Base-by-base conservation (phyloP, 768 basidiomycete genomes). In the Leccinum rimulosum region DNA sequence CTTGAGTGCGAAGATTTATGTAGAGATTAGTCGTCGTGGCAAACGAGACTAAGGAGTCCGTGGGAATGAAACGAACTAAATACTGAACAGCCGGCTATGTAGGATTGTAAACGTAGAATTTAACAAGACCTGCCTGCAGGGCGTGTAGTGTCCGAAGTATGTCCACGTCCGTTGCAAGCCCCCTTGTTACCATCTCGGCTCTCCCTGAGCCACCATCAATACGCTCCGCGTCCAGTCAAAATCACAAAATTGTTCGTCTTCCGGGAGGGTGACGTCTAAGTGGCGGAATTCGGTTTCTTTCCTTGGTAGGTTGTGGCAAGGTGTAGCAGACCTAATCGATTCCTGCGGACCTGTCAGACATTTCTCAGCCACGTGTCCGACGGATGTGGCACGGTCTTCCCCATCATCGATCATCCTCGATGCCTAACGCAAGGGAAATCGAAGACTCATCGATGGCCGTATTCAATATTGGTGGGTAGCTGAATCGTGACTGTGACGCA, bases 201-300 rank as follows among this genome's bases (percentile, higher is more conserved):
- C 77, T 52, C 86, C 84, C 17, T 45, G 43, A 57, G 87, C 88
- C n/a, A 86, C 88, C 72, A 84, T 71, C 58, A 92, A 70, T 52
- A 92, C 89, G 64, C 85, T 88, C 66, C 79, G 77, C 50, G 87
- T 86, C 90, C 91, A 93, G 67, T 89, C 83, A 52, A 84, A 86
- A 59, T 77, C 78, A 45, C 77, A 73, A 51, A 59, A 56, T 40
- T 75, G 74, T 25, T 81, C 80, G 59, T 82, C 77, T 54, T 77
- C 66, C 2, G 63, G 54, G 31, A 73, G 62, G 31, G 62, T 25
- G 17, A 74, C 55, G 19, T 74, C 62, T 54, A 75, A 50, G 56
- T 66, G 65, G 64, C 62, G 58, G 64, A 70, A 60, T 61, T 72
- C 55, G 62, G 58, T n/a, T 62, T 68, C 52, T 35, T 68, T 61